Percentiles rank a stretch among this genome's conserved stretches.
phyloP scores from a whole-genome alignment of 495 filamentous ascomycete genomes.

The Lasiosphaeris hirsuta region DNA sequence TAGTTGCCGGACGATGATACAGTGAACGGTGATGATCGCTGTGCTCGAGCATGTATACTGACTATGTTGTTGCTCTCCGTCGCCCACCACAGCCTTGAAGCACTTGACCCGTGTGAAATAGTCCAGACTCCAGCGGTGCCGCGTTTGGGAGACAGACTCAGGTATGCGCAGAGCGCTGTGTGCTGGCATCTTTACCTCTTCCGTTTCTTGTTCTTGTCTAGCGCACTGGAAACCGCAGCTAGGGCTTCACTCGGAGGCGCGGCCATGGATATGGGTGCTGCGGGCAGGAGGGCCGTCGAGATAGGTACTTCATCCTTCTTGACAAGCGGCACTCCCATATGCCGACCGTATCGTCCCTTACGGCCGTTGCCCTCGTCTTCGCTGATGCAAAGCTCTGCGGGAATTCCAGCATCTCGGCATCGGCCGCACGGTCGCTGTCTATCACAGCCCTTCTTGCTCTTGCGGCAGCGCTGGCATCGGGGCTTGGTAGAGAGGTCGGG shows the following conservation, averaged over 20 bases:
- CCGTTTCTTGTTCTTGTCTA: constrained; percentile 49
- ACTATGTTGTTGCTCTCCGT: too few relatives aligned
- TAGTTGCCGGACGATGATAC: too few relatives aligned
- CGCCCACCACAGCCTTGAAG: too few relatives aligned
- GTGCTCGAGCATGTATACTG: too few relatives aligned
- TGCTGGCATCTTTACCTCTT: constrained; percentile 36
- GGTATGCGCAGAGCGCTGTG: too few relatives aligned
- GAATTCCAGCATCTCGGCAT: constrained; percentile 93
- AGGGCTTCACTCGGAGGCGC: constrained; percentile 6
- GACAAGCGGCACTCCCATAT: constrained; percentile 85
- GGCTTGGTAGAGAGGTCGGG: constrained; percentile 91
- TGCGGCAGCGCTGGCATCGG: constrained; percentile 95
- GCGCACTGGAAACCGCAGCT: constrained; percentile 4
- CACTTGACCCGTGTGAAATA: too few relatives aligned
- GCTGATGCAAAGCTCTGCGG: constrained; percentile 87
- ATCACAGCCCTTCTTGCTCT: constrained; percentile 99
- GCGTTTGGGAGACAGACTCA: too few relatives aligned
- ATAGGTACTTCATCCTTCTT: constrained; percentile 55
- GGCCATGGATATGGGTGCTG: constrained; percentile 34
- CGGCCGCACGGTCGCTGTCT: constrained; percentile 89
- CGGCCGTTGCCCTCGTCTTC: constrained; percentile 96
- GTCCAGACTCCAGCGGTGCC: too few relatives aligned
- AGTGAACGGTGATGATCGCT: too few relatives aligned
- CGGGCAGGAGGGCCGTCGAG: constrained; percentile 35
- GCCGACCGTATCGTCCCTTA: constrained; percentile 92